These are phyloP conservation scores for Backusella westeae DNA, from an alignment of 192 early-diverging fungal species.

Conservation along the genomic window DNA sequence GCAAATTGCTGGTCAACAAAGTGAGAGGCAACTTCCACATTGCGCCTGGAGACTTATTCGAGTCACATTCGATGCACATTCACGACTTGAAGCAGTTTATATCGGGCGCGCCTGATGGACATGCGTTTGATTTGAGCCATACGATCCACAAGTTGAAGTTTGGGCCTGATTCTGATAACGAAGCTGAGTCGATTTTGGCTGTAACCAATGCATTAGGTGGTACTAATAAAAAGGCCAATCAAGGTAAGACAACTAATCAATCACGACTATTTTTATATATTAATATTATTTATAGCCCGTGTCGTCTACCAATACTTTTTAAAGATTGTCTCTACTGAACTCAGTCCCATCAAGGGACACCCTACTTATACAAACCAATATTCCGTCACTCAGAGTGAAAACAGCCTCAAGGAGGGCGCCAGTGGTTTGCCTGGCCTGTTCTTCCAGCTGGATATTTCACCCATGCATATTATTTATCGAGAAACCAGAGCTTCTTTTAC, in stretches of 20 bases:
- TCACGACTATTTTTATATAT: constrained; percentile 8
- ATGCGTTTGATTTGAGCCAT: constrained; percentile 80
- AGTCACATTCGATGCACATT: constrained; percentile 68
- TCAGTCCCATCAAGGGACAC: constrained; percentile 64
- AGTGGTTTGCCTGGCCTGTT: constrained; percentile 55
- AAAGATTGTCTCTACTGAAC: constrained; percentile 90
- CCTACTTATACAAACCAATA: constrained; percentile 90
- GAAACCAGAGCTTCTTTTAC: constrained; percentile 81
- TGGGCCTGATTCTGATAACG: constrained; percentile 48
- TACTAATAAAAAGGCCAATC: constrained; percentile 49
- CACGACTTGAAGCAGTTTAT: constrained; percentile 73
- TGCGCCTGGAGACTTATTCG: constrained; percentile 82
- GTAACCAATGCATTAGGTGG: constrained; percentile 68
- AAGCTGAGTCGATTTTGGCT: constrained; percentile 18
- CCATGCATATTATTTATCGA: constrained; percentile 88
- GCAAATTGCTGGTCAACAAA: constrained; percentile 83
- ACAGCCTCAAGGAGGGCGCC: constrained; percentile 39
- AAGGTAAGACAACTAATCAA: constrained; percentile 35
- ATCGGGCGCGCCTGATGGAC: constrained; percentile 33
- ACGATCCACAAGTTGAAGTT: constrained; percentile 80
- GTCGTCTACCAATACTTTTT: constrained; percentile 89
- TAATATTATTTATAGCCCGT: constrained; percentile 37
- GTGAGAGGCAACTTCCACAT: constrained; percentile 93
- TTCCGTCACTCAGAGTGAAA: constrained; percentile 87
- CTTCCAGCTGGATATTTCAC: constrained; percentile 94